These are phyloP conservation scores for Cladobotryum mycophilum DNA, from an alignment of 2,329 filamentous ascomycete species.

Conservation along the genomic window DNA sequence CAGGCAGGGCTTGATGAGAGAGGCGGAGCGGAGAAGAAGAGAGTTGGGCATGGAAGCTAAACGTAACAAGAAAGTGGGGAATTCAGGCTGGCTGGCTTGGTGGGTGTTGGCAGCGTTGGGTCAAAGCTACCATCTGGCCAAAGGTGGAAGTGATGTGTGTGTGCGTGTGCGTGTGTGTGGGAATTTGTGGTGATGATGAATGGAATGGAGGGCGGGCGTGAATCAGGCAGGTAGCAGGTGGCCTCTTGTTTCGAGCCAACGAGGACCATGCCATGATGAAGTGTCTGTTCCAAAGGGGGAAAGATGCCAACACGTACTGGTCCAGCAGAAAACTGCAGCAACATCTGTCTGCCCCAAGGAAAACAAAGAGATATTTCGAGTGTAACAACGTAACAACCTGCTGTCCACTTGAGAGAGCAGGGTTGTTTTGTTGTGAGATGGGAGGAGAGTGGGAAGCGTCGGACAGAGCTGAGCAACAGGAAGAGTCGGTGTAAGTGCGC, in stretches of 20 bases:
- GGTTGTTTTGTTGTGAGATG: background rate
- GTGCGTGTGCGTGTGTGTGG: conserved; percentile 5
- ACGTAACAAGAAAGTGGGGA: conserved; percentile 8
- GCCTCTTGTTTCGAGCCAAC: background rate
- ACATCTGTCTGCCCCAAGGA: conserved; percentile 9
- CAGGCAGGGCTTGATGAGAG: background rate
- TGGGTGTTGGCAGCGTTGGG: conserved; percentile 12
- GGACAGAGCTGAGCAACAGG: conserved; percentile 11
- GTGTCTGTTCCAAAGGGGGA: conserved; percentile 5
- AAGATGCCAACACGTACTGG: conserved; percentile 18
- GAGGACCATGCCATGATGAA: conserved; percentile 7
- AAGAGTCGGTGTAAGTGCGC: conserved; percentile 23
- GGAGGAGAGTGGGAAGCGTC: conserved; percentile 5
- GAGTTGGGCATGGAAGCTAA: conserved; percentile 11
- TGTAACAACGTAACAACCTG: too few relatives aligned
- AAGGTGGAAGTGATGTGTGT: conserved; percentile 9
- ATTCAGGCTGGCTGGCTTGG: conserved; percentile 4
- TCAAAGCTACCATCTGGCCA: conserved; percentile 11
- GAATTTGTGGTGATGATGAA: conserved; percentile 3
- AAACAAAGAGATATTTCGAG: background rate
- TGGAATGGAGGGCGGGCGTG: conserved; percentile 11
- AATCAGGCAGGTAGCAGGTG: conserved; percentile 18
- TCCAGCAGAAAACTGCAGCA: conserved; percentile 14
- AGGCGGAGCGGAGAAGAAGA: background rate
- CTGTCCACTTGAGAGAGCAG: too few relatives aligned